Conservation (phyloP, 768 basidiomycete species). For the Astraeus odoratus region DNA sequence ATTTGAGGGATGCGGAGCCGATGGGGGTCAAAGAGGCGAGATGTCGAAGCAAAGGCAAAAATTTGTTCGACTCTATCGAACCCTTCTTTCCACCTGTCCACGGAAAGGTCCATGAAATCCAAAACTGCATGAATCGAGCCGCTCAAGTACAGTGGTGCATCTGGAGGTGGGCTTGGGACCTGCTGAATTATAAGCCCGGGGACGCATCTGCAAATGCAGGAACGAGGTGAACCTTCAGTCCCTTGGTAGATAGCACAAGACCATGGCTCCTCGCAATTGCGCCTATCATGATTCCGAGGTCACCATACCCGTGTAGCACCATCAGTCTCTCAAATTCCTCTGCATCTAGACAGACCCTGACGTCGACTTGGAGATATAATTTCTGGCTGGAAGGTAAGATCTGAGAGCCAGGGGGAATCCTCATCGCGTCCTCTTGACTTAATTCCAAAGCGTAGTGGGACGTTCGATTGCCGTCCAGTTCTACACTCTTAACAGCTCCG, state of each 20-base stretch:
- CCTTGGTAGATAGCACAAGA: slow-evolving; percentile 43
- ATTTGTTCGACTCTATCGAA: slow-evolving; percentile 47
- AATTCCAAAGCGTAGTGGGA: slow-evolving; percentile 59
- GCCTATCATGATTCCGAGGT: slow-evolving; percentile 64
- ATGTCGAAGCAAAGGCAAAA: slow-evolving; percentile 53
- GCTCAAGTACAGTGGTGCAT: slow-evolving; percentile 42
- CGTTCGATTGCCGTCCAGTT: slow-evolving; percentile 45
- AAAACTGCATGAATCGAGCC: slow-evolving; percentile 43
- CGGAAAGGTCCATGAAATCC: slow-evolving; percentile 50
- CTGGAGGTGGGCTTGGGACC: slow-evolving; percentile 23
- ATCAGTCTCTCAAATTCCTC: slow-evolving; percentile 44
- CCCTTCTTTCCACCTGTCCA: slow-evolving; percentile 43
- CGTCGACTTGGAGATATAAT: slow-evolving; percentile 49
- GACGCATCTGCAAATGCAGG: background rate
- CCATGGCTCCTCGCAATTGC: slow-evolving; percentile 47
- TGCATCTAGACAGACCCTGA: slow-evolving; percentile 48
- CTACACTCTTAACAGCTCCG: slow-evolving; percentile 41
- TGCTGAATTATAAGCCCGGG: slow-evolving; percentile 23
- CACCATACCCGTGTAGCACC: slow-evolving; percentile 62
- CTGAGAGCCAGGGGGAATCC: background rate
- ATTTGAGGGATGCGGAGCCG: slow-evolving; percentile 28
- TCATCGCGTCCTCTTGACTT: slow-evolving; percentile 27
- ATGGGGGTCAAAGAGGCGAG: slow-evolving; percentile 45
- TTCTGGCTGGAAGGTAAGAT: slow-evolving; percentile 1
- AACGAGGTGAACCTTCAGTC: slow-evolving; percentile 44